These are phyloP conservation scores for Alisma plantagoaquatica DNA, from an alignment of 106 monocot genomes.

Conservation along the genomic window DNA sequence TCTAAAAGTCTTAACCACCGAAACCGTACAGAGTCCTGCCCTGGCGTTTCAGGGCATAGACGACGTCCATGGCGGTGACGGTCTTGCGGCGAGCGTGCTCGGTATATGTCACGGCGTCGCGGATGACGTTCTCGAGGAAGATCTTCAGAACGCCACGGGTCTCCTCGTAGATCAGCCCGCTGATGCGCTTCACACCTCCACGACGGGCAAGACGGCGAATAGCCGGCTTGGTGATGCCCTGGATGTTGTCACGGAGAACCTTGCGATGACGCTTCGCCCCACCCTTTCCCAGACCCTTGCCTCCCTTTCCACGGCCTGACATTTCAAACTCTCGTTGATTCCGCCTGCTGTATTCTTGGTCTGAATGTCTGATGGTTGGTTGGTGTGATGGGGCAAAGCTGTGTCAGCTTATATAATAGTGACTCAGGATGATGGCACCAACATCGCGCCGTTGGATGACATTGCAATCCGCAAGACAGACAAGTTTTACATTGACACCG, in stretches of 20 bases:
- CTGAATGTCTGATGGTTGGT: no score
- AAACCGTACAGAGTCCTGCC: conserved; percentile 31
- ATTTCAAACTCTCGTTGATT: background rate
- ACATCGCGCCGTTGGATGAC: no score
- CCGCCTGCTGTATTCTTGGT: background rate
- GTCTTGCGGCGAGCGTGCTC: conserved; percentile 41
- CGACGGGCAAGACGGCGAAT: conserved; percentile 32
- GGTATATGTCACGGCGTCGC: conserved; percentile 60
- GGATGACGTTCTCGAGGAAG: conserved; percentile 64
- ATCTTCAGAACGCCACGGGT: conserved; percentile 60
- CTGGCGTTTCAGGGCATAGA: conserved; percentile 34
- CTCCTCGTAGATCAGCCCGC: conserved; percentile 60
- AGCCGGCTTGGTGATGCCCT: conserved; percentile 35
- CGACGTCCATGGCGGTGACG: conserved; percentile 36
- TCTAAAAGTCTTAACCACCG: no score
- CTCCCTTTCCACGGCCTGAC: conserved; percentile 14
- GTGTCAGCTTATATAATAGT: no score
- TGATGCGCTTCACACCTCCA: conserved; percentile 54
- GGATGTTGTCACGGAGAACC: conserved; percentile 34
- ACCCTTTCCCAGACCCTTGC: conserved; percentile 31
- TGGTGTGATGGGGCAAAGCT: no score
- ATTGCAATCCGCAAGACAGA: no score
- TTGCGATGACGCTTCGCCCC: conserved; percentile 30
- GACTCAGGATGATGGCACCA: no score
- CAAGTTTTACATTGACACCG: no score